A percentile compares a stretch with the other conserved stretches of the same genome.
Evolutionary conservation across 23 red algal species (phyloP).

Genomic region (Gracilaria caudata): DNA sequence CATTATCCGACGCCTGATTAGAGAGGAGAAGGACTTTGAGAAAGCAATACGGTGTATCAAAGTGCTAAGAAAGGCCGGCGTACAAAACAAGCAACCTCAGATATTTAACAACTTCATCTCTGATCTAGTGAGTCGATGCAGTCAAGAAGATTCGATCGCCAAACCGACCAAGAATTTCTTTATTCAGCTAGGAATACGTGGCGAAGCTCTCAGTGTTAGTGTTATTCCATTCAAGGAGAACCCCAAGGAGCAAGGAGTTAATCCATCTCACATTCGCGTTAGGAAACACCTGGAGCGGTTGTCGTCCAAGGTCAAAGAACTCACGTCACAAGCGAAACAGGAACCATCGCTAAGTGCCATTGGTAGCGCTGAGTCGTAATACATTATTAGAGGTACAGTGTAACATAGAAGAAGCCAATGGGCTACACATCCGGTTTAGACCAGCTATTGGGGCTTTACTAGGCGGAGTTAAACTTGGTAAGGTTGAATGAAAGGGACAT

Average conservation of each 20-base stretch:
- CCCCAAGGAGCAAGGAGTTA: not conserved
- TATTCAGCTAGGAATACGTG: not conserved
- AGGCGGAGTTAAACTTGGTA: no score
- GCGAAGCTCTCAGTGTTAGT: not conserved
- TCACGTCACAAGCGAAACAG: not conserved
- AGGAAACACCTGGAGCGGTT: not conserved
- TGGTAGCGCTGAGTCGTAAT: not conserved
- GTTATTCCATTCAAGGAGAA: constrained; percentile 21
- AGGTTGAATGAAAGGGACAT: no score
- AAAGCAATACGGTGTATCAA: constrained; percentile 59
- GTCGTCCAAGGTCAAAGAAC: constrained; percentile 14
- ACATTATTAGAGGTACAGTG: not conserved
- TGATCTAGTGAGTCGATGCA: constrained; percentile 21
- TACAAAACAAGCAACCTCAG: constrained; percentile 37
- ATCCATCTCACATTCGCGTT: not conserved
- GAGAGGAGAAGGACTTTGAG: constrained; percentile 34
- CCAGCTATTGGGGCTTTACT: no score
- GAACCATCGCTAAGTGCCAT: constrained; percentile 2
- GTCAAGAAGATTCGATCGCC: constrained; percentile 15
- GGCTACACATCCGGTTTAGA: no score
- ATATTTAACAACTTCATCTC: constrained; percentile 50
- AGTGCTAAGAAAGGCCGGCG: constrained; percentile 23
- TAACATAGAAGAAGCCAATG: not conserved
- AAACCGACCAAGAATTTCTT: constrained; percentile 38
- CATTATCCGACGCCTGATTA: constrained; percentile 31